Evolutionary conservation across 2,329 filamentous ascomycete genomes (phyloP).

Genomic region (Blastomyces emzantsi): DNA sequence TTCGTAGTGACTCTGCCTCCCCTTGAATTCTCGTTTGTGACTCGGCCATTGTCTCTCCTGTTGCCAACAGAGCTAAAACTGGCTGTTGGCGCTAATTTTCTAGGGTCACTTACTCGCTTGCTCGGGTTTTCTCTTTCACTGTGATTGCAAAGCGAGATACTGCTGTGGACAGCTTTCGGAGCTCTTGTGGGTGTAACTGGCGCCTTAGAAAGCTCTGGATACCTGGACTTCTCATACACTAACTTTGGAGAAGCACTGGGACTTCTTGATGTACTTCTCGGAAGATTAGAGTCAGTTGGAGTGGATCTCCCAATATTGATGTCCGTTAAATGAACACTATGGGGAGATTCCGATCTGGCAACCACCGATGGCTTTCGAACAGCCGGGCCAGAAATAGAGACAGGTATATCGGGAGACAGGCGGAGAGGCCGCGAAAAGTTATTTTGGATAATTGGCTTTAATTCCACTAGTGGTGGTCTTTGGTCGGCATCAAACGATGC

Average conservation of each 20-base stretch:
- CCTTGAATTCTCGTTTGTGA: conserved; percentile 17
- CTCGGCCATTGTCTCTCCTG: conserved; percentile 7
- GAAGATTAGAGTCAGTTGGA: conserved; percentile 7
- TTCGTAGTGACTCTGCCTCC: neutral
- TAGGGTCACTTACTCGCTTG: conserved; percentile 7
- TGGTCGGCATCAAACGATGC: neutral
- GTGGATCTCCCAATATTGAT: conserved; percentile 1
- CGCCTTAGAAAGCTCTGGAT: neutral
- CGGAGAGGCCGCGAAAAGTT: conserved; percentile 19
- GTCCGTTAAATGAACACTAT: conserved; percentile 7
- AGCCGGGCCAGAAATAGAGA: conserved; percentile 13
- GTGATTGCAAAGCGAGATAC: conserved; percentile 7
- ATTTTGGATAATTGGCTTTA: conserved; percentile 13
- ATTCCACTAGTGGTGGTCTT: conserved; percentile 12
- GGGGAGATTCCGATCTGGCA: conserved; percentile 5
- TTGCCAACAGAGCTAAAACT: conserved; percentile 12
- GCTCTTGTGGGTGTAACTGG: conserved; percentile 9
- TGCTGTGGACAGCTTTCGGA: neutral
- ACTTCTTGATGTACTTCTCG: conserved; percentile 11
- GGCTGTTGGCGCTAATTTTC: conserved; percentile 7
- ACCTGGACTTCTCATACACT: conserved; percentile 11
- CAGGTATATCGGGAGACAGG: conserved; percentile 12
- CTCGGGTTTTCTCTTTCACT: conserved; percentile 7
- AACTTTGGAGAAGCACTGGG: conserved; percentile 12
- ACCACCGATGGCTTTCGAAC: conserved; percentile 14